These are phyloP conservation scores for Mortierella hygrophila DNA, from an alignment of 192 early-diverging fungal genomes.

Conservation along the genomic window DNA sequence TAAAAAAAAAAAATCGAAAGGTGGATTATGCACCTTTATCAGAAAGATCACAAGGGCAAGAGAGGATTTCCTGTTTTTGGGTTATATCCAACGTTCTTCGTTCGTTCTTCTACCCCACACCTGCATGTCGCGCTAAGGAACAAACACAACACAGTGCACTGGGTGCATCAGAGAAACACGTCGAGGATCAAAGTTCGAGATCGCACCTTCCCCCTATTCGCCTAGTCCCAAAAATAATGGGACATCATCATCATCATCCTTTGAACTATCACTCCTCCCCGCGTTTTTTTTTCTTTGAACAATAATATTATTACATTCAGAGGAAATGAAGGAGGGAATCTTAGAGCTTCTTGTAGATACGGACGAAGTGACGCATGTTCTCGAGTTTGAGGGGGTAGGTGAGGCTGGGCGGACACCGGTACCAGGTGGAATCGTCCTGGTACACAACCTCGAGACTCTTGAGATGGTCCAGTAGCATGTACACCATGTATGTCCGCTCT, in stretches of 20 bases:
- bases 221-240: too few species aligned
- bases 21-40: too few species aligned
- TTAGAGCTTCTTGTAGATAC: slow-evolving; percentile 82
- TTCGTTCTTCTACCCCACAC: background rate
- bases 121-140: background rate
- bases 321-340: background rate
- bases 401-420: slow-evolving; percentile 73
- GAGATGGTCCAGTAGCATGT: slow-evolving; percentile 88
- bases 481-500: slow-evolving; percentile 88
- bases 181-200: background rate
- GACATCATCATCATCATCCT: too few species aligned
- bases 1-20: too few species aligned
- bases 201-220: background rate
- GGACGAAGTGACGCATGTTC: slow-evolving; percentile 94
- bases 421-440: slow-evolving; percentile 82
- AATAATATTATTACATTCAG: background rate
- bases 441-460: slow-evolving; percentile 74
- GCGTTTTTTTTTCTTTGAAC: too few species aligned
- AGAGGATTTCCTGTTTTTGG: too few species aligned
- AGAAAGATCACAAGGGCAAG: too few species aligned
- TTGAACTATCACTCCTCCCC: too few species aligned
- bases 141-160: too few species aligned
- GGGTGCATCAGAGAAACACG: background rate
- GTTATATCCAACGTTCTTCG: background rate
- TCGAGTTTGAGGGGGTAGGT: slow-evolving; percentile 85